A percentile compares a stretch with the other conserved stretches of the same genome.
phyloP scores from a whole-genome alignment of 202 grass and related monocot species.

The Elaeis oleifera region DNA sequence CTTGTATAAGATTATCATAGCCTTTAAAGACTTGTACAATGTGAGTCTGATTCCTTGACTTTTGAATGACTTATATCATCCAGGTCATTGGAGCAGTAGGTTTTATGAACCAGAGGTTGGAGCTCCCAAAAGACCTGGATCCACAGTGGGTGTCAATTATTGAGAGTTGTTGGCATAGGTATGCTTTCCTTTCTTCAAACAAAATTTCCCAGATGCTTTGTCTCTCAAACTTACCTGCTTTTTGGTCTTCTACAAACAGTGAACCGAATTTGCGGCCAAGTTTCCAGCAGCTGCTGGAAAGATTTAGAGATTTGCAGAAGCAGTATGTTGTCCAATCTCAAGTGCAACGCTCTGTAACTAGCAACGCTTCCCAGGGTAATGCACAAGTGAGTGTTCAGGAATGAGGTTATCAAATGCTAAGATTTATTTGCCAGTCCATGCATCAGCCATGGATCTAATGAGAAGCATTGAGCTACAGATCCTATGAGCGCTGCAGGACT shows the following conservation, averaged over 20 bases:
- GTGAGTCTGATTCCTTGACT: too few relatives aligned
- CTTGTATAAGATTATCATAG: too few relatives aligned
- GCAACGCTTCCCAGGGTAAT: constrained; percentile 27
- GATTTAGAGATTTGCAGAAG: constrained; percentile 56
- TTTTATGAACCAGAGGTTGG: constrained; percentile 93
- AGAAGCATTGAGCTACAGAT: too few relatives aligned
- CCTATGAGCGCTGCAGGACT: too few relatives aligned
- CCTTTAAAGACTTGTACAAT: too few relatives aligned
- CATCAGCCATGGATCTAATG: too few relatives aligned
- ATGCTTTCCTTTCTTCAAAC: neutral
- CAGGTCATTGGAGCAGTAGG: constrained; percentile 87
- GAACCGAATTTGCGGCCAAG: constrained; percentile 63
- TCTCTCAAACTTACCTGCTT: neutral
- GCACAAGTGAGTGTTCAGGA: constrained; percentile 42
- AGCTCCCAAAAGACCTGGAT: constrained; percentile 67
- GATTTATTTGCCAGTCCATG: too few relatives aligned
- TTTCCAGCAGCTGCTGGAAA: constrained; percentile 73
- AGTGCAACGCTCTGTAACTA: constrained; percentile 39
- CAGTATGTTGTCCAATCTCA: constrained; percentile 50
- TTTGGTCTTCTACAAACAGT: constrained; percentile 27
- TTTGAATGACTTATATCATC: neutral
- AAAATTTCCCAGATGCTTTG: neutral
- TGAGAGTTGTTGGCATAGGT: constrained; percentile 93
- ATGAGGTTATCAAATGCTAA: neutral
- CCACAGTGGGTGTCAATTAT: constrained; percentile 77